Evolutionary conservation across 148 eudicot genomes (phyloP).

Genomic region (Dianthus caryophyllus): DNA sequence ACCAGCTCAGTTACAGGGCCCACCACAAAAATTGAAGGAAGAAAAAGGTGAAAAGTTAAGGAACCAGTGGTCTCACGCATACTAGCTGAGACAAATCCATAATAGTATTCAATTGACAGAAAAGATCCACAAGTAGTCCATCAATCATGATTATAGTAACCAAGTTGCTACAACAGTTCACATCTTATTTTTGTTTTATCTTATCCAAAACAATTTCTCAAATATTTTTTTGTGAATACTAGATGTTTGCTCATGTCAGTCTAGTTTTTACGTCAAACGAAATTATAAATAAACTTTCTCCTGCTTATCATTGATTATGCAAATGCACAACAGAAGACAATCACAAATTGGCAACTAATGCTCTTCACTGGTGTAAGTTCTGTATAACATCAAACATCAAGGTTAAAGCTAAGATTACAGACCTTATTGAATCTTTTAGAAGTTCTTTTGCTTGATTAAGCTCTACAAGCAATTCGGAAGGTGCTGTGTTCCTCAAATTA

Average conservation of each 20-base stretch:
- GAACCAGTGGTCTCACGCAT: too few species aligned
- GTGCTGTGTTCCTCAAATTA: constrained; percentile 32
- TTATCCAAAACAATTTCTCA: background rate
- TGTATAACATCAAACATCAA: background rate
- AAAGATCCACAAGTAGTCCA: too few species aligned
- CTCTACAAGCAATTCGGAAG: constrained; percentile 46
- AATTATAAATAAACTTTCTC: background rate
- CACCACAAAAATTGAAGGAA: too few species aligned
- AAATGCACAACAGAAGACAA: too few species aligned
- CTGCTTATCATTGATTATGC: background rate
- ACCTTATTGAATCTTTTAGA: constrained; percentile 61
- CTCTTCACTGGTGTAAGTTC: background rate
- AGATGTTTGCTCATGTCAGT: background rate
- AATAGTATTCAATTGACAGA: too few species aligned
- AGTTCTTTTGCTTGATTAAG: constrained; percentile 56
- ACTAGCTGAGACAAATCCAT: too few species aligned
- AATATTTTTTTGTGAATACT: background rate
- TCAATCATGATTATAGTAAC: too few species aligned
- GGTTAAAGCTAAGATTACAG: constrained; percentile 20
- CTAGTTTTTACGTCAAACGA: background rate
- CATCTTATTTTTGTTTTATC: background rate
- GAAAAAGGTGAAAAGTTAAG: too few species aligned
- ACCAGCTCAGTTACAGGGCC: too few species aligned
- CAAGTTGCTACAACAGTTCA: too few species aligned
- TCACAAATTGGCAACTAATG: constrained; percentile 6